Evolutionary conservation across 2,329 filamentous ascomycete genomes (phyloP), one percentile per base, ranked within the genome.

Genomic region (Magnaporthales sp.): DNA sequence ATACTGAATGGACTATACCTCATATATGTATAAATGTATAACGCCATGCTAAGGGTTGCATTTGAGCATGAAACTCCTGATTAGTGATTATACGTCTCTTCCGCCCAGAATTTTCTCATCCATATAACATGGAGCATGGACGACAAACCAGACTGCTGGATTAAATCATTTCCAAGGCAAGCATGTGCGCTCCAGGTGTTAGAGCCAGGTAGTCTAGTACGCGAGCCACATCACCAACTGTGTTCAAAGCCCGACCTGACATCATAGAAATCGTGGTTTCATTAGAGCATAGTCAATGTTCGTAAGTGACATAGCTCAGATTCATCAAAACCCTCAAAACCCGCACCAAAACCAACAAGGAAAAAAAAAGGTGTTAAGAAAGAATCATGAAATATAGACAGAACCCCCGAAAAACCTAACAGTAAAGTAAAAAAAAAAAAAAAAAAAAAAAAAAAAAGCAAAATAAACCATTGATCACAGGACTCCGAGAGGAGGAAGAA

Each of bases 401-500:
- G 38, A 67, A 62, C 62, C 24, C 60, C 32, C 38, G 27, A 67
- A 64, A 26, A 26, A 27, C 22, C 63, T 63, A 32, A 58, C 31
- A 64, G 5, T 15, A 11, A 22, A 27, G n/a, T 7, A 19, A 62
- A n/a, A 29, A 11, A 31, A 30, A 31, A 19, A 10, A 64, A 54
- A 46, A 27, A 27, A 51, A 24, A 24, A 27, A 46, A 54, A 54
- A 27, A 64, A 38, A 29, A 38, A 54, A 64, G 38, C 29, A 9
- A 56, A 27, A 46, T 3, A 6, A 31, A 46, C 19, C 38, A 46
- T n/a, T n/a, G 38, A 6, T 19, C 38, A 46, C 26, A 68, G 69
- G 68, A 71, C 66, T 70, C 67, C 75, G 63, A 65, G 54, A 68
- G 60, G 56, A 65, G 64, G 63, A 62, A 31, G 38, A 61, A 65